These are phyloP conservation scores for Potentilla sterilis DNA, from an alignment of 306 rosid species.

Conservation along the genomic window DNA sequence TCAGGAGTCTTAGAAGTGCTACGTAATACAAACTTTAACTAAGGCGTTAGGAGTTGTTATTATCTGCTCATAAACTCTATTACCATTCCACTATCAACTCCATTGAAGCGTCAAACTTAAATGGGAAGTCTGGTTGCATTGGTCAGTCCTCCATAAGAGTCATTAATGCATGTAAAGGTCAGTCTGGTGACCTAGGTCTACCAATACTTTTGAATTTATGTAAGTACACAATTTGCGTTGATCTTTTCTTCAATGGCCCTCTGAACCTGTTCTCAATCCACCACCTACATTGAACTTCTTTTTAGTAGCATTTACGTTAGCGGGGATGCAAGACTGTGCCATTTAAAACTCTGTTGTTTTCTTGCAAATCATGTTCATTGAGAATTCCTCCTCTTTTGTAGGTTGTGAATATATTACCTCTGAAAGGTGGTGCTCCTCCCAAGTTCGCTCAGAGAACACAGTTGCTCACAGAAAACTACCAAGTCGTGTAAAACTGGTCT, in stretches of 20 bases:
- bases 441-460: constrained; percentile 84
- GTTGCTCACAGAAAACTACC: constrained; percentile 78
- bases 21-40: not conserved
- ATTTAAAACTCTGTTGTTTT: not conserved
- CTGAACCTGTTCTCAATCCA: not conserved
- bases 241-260: not conserved
- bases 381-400: not conserved
- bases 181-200: not conserved
- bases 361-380: not conserved
- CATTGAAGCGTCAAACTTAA: not conserved
- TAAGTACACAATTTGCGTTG: not conserved
- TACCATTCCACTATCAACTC: not conserved
- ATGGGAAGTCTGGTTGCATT: not conserved
- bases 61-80: not conserved
- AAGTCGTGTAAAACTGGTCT: constrained; percentile 55
- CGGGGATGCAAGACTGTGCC: not conserved
- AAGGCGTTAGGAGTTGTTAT: not conserved
- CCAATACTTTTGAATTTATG: not conserved
- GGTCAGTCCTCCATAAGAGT: not conserved
- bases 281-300: not conserved
- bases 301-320: not conserved
- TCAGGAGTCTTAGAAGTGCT: not conserved
- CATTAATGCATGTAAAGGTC: not conserved
- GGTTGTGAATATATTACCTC: constrained; percentile 68
- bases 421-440: constrained; percentile 76